Base-by-base conservation (phyloP, 73 alveolate species). In the Paramecium sonneborni region DNA sequence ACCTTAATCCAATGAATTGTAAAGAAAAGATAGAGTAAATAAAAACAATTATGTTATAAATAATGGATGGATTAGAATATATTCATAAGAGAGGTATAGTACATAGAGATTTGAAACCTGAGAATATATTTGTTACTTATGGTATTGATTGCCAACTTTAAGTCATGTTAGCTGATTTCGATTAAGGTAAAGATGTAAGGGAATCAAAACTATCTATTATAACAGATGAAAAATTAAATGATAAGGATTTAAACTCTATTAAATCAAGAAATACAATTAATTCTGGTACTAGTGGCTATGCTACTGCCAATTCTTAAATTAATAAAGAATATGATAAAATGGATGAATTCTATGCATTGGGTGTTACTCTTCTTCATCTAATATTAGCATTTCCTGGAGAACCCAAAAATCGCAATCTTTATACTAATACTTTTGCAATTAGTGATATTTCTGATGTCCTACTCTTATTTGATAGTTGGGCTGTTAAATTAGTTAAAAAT, bases 331-430 rank as follows among this genome's bases (percentile, higher is more conserved):
- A 79, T 79, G 90, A 79, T 24, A 79, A 79, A 79, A 43, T 46
- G 74, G 90, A 79, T 43, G 90, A 79, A 44, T 79, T 79, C 52
- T 79, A 79, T 79, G 90, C 90, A 4, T 24, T 79, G 5, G 90
- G 90, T 0, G 74, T 79, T 1, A 79, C 90, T 0, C 30, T 79
- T 0, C 74, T 79, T 21, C 90, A 79, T 43, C 8, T 79, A 12
- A 44, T 79, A 79, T 44, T 79, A 52, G 90, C 90, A 1, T 79
- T 79, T 21, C 90, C 90, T 43, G 90, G 90, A 79, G 46, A 79
- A 24, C 90, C 90, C 15, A 79, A 79, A 23, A 79, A 79, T 79
- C 34, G 90, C 10, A 79, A 79, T 24, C 76, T 79, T 3, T 79
- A 79, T 79, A 39, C 90, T 23, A 43, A 44, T 21, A 79, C 90